Conservation (phyloP, 192 early-diverging fungal genomes). For the Coemansia sp. region DNA sequence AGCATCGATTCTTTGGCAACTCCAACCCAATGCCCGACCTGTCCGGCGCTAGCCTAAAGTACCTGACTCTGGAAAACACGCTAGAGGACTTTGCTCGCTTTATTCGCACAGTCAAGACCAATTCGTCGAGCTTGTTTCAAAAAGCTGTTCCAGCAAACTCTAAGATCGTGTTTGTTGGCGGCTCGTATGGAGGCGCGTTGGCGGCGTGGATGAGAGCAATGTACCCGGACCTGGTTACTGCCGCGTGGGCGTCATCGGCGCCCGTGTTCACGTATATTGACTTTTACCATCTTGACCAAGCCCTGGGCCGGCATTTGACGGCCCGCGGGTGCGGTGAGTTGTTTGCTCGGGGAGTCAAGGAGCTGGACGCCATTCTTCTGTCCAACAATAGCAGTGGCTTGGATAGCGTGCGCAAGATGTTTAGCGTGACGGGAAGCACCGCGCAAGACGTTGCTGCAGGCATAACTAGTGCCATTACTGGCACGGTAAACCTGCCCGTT, state of each 20-base stretch:
- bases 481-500: slow-evolving; percentile 1
- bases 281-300: slow-evolving; percentile 58
- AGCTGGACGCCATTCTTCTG: slow-evolving; percentile 36
- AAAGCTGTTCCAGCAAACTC: slow-evolving; percentile 11
- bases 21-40: slow-evolving; percentile 54
- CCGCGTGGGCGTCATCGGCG: slow-evolving; percentile 66
- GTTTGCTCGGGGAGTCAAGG: slow-evolving; percentile 42
- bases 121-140: slow-evolving; percentile 9
- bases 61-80: slow-evolving; percentile 24
- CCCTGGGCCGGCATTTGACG: slow-evolving; percentile 21
- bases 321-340: slow-evolving; percentile 33
- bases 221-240: slow-evolving; percentile 61
- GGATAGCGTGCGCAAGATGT: slow-evolving; percentile 4
- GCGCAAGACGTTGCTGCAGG: slow-evolving; percentile 19
- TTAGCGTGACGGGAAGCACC: slow-evolving; percentile 2
- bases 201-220: slow-evolving; percentile 71
- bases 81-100: slow-evolving; percentile 37
- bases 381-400: slow-evolving; percentile 15
- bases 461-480: slow-evolving; percentile 30
- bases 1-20: slow-evolving; percentile 63
- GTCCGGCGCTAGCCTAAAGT: slow-evolving; percentile 33
- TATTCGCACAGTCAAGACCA: slow-evolving; percentile 17
- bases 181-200: slow-evolving; percentile 68
- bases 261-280: slow-evolving; percentile 60
- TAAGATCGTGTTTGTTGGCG: slow-evolving; percentile 57